Base-by-base conservation (phyloP, 225 moss, liverwort and hornwort species). In the Sphagnum tenellum region DNA sequence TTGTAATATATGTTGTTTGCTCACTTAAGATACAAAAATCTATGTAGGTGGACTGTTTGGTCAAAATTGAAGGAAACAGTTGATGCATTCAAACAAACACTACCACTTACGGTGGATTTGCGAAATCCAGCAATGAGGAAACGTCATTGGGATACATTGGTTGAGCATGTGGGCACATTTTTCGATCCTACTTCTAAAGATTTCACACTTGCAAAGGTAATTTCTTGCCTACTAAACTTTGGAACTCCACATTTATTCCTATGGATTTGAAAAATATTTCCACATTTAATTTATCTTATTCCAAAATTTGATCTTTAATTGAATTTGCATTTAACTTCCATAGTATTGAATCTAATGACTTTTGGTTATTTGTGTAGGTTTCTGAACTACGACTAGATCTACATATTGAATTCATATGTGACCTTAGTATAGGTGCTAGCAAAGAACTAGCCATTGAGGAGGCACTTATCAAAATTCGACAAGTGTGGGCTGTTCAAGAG, bases 381-480 rank as follows among this genome's bases (percentile, higher is more conserved):
- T 79, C 84, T 57, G 86, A 89, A 70, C 68, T 89, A 5, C 81
- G 86, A 52, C 50, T 89, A 61, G 86, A 84, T 50, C 72, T 76
- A 48, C 86, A 89, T 63, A 79, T 83, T 45, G 89, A 86, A 59
- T 83, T 79, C 50, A 78, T 89, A 45, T 78, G 86, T 68, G 89
- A 86, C 55, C 79, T 89, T 10, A 89, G 86, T 70, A 79, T 86
- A 59, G 81, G 81, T 8, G 84, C 89, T 59, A 86, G 86, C 59
- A 89, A 89, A 44, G 89, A 89, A 71, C 74, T 82, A 48, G 81
- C 86, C 45, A 89, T 89, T 60, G 89, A 89, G 71, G 89, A 89
- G 67, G 81, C 81, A 12, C 81, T 89, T 8, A 75, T 46, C 3
- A 84, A 84, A 77, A 89, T 89, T 49, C 83, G 83, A 63, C 83